Conservation (phyloP, 805 yeast species). For the Saturnispora bothae region DNA sequence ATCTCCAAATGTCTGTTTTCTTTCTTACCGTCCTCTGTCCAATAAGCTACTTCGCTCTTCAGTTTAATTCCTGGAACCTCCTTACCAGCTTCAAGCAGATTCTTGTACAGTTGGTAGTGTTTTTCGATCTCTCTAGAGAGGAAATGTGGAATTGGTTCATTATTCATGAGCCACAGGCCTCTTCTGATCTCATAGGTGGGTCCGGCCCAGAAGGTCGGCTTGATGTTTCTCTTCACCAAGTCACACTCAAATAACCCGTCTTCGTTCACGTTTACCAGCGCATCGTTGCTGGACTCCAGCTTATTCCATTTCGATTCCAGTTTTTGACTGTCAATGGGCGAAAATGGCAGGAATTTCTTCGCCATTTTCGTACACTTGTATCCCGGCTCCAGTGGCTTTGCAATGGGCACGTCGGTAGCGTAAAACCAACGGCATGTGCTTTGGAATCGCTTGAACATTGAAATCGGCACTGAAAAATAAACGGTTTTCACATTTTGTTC, state of each 20-base stretch:
- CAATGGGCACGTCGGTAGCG: conserved; percentile 66
- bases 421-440: conserved; percentile 53
- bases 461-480: background rate
- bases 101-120: conserved; percentile 32
- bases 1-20: background rate
- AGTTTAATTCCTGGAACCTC: conserved; percentile 12
- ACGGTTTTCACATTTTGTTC: background rate
- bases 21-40: conserved; percentile 23
- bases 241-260: conserved; percentile 73
- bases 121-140: conserved; percentile 48
- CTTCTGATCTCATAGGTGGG: conserved; percentile 74
- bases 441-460: background rate
- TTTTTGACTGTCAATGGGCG: conserved; percentile 47
- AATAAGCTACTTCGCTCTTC: conserved; percentile 18
- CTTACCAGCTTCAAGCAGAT: conserved; percentile 7
- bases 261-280: conserved; percentile 56
- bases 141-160: conserved; percentile 41
- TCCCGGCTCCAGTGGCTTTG: conserved; percentile 52
- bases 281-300: conserved; percentile 7
- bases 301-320: conserved; percentile 43
- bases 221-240: conserved; percentile 38
- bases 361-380: conserved; percentile 45
- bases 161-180: conserved; percentile 70
- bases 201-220: conserved; percentile 83
- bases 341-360: conserved; percentile 55